phyloP scores from a whole-genome alignment of 495 filamentous ascomycete species.

The Chaetomium cochliodes region DNA sequence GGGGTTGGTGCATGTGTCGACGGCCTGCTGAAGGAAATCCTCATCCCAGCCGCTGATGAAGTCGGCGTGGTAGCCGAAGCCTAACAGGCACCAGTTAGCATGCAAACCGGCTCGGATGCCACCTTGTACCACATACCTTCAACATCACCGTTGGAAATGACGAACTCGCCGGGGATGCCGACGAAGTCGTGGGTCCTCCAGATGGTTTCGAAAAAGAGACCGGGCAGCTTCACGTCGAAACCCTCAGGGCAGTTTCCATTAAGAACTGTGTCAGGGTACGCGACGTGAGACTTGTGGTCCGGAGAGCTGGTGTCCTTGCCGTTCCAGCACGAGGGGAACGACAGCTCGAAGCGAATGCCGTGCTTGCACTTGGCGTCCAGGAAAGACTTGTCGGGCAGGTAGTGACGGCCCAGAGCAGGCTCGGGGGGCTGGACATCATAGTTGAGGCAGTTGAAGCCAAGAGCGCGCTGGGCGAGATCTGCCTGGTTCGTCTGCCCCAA shows the following conservation, averaged over 20 bases:
- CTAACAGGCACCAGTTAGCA: constrained; percentile 36
- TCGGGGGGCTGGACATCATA: constrained; percentile 63
- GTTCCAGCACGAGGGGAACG: constrained; percentile 94
- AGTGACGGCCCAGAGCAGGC: constrained; percentile 72
- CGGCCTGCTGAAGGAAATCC: constrained; percentile 57
- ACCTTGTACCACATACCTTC: constrained; percentile 50
- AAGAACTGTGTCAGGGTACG: constrained; percentile 73
- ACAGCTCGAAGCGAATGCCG: constrained; percentile 76
- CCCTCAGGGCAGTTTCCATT: constrained; percentile 73
- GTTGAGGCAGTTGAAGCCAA: constrained; percentile 93
- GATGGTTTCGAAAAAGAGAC: constrained; percentile 85
- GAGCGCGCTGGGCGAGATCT: constrained; percentile 71
- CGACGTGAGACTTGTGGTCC: constrained; percentile 71
- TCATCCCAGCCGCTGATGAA: constrained; percentile 81
- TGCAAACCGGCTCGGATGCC: no score
- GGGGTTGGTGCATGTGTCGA: constrained; percentile 56
- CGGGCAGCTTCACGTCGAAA: constrained; percentile 66
- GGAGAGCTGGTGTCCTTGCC: constrained; percentile 60
- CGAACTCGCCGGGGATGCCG: constrained; percentile 66
- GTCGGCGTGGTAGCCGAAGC: constrained; percentile 81
- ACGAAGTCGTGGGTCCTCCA: constrained; percentile 72
- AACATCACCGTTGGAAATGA: constrained; percentile 80
- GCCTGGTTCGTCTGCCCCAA: constrained; percentile 58
- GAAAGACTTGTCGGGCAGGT: constrained; percentile 73
- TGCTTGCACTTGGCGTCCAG: constrained; percentile 73